phyloP scores from a whole-genome alignment of 192 early-diverging fungal genomes.

The Powellomyces hirtus region DNA sequence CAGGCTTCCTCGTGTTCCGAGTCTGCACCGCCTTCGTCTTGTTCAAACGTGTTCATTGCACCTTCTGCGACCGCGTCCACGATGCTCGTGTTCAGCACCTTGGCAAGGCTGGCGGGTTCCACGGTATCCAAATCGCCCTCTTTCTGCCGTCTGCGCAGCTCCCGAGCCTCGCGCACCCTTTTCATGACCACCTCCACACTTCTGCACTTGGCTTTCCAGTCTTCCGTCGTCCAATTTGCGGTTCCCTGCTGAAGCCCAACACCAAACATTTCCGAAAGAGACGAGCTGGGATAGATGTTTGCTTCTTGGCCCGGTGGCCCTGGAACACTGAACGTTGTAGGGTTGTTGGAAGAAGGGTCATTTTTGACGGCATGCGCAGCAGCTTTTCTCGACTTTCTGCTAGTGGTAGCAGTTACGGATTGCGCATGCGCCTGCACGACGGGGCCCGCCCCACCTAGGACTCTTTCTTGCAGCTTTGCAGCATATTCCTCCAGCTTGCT shows the following conservation, averaged over 20 bases:
- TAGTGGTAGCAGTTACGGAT: not conserved
- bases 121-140: not conserved
- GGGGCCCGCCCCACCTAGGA: not conserved
- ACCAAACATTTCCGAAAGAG: constrained; percentile 13
- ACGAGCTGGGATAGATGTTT: not conserved
- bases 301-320: not conserved
- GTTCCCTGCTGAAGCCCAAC: constrained; percentile 9
- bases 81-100: not conserved
- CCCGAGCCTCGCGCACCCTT: constrained; percentile 22
- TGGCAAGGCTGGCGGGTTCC: not conserved
- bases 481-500: constrained; percentile 23
- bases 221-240: constrained; percentile 25
- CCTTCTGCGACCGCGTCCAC: constrained; percentile 1
- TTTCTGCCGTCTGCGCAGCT: constrained; percentile 5
- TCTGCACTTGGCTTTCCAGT: constrained; percentile 24
- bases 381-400: not conserved
- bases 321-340: constrained; percentile 3
- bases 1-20: constrained; percentile 9
- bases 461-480: constrained; percentile 2
- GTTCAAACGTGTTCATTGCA: not conserved
- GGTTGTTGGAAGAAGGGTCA: no score
- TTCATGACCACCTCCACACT: constrained; percentile 35
- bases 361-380: not conserved
- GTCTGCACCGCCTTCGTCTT: not conserved
- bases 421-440: not conserved